Base-by-base conservation (phyloP, 2,329 filamentous ascomycete species). In the Cladosporium sp. region DNA sequence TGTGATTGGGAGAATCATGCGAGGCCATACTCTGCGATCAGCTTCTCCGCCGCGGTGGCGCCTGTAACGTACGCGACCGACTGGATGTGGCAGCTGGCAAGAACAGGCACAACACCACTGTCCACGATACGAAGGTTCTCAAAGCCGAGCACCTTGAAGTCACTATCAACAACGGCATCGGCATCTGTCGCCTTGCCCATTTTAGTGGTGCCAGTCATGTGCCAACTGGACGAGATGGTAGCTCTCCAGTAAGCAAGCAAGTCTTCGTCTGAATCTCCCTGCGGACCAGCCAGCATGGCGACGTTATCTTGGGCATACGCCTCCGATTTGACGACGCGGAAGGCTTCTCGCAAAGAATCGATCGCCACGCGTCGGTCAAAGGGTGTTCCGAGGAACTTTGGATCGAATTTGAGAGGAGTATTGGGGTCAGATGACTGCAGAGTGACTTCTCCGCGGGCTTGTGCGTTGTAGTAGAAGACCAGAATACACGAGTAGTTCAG, bases 71-170 rank as follows among this genome's bases (percentile, higher is more conserved):
- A 63, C 1, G 59, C 61, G 12, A 55, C 56, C 3, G 51, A 54
- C 25, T 59, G 47, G 7, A 58, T 58, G 37, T 63, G 61, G 36
- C 55, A 57, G 49, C 56, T 61, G 2, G 85, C 80, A 64, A 88
- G 82, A 62, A 87, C 87, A 0, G 87, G 86, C 74, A 88, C 87
- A 65, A 89, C 85, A 61, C 81, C 82, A 1, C 82, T 86, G 66
- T 54, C 51, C 15, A 54, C 51, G 11, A 54, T 54, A 36, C 85
- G 88, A 45, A 88, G 75, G 72, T 88, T 88, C 65, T 88, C 84
- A 0, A 83, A 88, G 38, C 85, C 86, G 66, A 80, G 69, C 2
- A 82, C 80, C 45, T 79, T 73, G 54, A 80, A 78, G 67, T 78
- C 77, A 22, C 76, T 73, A 60, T 82, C 79, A 0, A 82, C 75